Conservation (phyloP, 2,329 filamentous ascomycete genomes). For the Didymella arachidicola region DNA sequence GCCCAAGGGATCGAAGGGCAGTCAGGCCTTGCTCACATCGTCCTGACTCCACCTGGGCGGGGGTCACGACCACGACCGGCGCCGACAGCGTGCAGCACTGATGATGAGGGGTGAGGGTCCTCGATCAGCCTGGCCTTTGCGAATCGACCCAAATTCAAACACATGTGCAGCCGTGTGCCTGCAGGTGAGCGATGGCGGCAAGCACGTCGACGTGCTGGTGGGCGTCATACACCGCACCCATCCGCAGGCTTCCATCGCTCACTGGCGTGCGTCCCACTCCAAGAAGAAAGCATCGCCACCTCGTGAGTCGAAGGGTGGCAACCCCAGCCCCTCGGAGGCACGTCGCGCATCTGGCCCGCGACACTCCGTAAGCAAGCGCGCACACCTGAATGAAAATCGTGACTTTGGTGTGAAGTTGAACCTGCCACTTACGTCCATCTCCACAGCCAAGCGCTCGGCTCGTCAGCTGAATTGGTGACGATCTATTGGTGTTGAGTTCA, state of each 20-base stretch:
- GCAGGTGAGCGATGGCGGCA: constrained; percentile 26
- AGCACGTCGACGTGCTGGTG: constrained; percentile 8
- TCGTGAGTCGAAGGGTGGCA: constrained; percentile 26
- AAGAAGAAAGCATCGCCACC: constrained; percentile 25
- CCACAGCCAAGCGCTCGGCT: constrained; percentile 22
- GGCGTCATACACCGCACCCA: constrained; percentile 29
- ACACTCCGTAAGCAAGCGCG: constrained; percentile 31
- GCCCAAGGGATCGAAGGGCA: constrained; percentile 16
- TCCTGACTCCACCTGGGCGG: constrained; percentile 17
- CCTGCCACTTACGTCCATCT: constrained; percentile 23
- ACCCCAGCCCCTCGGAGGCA: constrained; percentile 27
- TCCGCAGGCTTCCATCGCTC: constrained; percentile 16
- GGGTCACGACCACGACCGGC: constrained; percentile 25
- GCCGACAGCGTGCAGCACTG: constrained; percentile 22
- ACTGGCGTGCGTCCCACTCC: constrained; percentile 25
- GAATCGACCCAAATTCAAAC: constrained; percentile 25
- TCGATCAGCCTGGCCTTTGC: constrained; percentile 28
- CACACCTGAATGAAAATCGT: constrained; percentile 20
- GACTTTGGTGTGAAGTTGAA: constrained; percentile 17
- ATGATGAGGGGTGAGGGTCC: constrained; percentile 22
- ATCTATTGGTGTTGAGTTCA: constrained; percentile 21
- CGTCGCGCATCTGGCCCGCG: constrained; percentile 16
- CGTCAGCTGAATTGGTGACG: constrained; percentile 6
- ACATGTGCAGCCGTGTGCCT: constrained; percentile 25
- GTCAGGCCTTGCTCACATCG: constrained; percentile 21